Conservation (phyloP, 2,329 filamentous ascomycete species). For the Pezicula carpinea region DNA sequence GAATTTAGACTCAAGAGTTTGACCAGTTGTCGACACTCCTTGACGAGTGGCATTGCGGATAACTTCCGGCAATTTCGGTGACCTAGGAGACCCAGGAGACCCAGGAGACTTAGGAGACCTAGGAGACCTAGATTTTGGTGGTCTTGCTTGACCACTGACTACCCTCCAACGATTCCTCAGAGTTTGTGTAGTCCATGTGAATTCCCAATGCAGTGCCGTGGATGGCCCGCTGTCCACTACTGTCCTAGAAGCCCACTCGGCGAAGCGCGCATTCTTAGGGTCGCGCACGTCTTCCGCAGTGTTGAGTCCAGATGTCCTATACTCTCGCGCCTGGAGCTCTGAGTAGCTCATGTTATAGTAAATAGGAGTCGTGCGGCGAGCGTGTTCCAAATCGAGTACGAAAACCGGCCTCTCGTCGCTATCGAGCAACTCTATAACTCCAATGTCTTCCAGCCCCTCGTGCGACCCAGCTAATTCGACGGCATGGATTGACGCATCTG, state of each 20-base stretch:
- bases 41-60: no score
- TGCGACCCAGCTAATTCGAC: no score
- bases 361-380: constrained; percentile 5
- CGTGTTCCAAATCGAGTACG: constrained; percentile 15
- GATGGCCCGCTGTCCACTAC: constrained; percentile 1
- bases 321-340: constrained; percentile 5
- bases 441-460: neutral
- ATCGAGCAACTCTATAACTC: constrained; percentile 17
- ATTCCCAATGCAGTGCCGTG: constrained; percentile 10
- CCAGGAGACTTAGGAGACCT: no score
- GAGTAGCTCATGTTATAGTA: constrained; percentile 15
- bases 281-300: constrained; percentile 5
- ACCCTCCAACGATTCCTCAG: constrained; percentile 18
- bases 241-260: constrained; percentile 13
- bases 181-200: constrained; percentile 17
- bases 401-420: constrained; percentile 18
- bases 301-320: constrained; percentile 1
- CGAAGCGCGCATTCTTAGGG: constrained; percentile 6
- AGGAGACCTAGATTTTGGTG: no score
- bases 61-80: no score
- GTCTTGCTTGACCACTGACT: constrained; percentile 15
- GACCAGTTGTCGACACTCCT: constrained; percentile 5
- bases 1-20: constrained; percentile 8
- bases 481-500: no score
- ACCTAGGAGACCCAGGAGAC: neutral